Percentiles rank a stretch among this genome's conserved stretches.
These are phyloP conservation scores for Cicer judaicum DNA, from an alignment of 306 rosid species.

Conservation along the genomic window DNA sequence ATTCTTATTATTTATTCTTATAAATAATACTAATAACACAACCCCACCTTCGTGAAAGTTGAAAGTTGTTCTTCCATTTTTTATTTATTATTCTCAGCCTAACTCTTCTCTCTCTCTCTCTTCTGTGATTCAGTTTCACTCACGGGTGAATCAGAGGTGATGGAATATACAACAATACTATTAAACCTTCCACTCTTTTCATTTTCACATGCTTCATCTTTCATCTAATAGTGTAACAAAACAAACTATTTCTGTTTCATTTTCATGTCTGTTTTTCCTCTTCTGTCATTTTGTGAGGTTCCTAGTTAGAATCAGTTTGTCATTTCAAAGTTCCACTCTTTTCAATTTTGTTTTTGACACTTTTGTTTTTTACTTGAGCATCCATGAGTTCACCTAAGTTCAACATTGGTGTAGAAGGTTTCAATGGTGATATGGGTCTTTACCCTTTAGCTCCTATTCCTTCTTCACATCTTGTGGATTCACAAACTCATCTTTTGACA, in stretches of 20 bases:
- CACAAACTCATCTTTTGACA: constrained; percentile 22
- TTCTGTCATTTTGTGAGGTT: constrained; percentile 38
- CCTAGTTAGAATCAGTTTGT: not conserved
- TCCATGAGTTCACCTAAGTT: constrained; percentile 53
- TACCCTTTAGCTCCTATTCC: constrained; percentile 39
- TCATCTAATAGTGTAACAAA: constrained; percentile 5
- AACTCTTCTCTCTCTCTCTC: constrained; percentile 27
- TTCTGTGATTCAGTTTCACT: constrained; percentile 30
- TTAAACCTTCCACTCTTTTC: constrained; percentile 12
- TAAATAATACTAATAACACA: constrained; percentile 10
- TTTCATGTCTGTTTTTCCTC: not conserved
- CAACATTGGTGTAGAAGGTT: constrained; percentile 39
- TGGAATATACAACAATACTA: constrained; percentile 34
- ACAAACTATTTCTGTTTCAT: not conserved
- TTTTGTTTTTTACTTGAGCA: not conserved
- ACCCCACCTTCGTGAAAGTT: constrained; percentile 24
- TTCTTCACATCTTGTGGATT: constrained; percentile 32
- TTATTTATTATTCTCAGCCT: not conserved
- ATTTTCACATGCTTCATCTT: constrained; percentile 1
- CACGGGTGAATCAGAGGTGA: constrained; percentile 21
- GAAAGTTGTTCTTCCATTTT: not conserved
- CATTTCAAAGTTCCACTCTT: constrained; percentile 30
- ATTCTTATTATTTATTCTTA: constrained; percentile 2
- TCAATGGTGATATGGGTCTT: constrained; percentile 42
- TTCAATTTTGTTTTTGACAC: not conserved